Evolutionary conservation across 2,329 filamentous ascomycete species (phyloP), one percentile per base, ranked within the genome.

Genomic region (Aspergillus tanneri): DNA sequence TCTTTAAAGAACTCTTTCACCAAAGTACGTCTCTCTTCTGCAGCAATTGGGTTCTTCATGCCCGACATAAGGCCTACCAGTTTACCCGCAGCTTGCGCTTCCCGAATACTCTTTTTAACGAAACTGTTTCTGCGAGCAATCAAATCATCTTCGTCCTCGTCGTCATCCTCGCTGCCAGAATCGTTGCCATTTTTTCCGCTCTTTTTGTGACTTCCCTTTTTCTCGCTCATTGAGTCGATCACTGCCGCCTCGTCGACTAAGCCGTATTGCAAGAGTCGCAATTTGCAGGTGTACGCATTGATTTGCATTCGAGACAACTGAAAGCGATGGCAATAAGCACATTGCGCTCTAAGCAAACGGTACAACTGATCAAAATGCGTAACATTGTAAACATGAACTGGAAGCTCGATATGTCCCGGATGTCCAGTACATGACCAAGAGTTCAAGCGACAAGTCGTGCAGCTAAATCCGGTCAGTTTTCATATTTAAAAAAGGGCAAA

Each of bases 331-430:
- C 95, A 99, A 74, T 96, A 96, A 50, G 86, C 81, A 68, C 93
- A 99, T 70, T 92, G 87, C 45, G 89, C 87, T 59, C 90, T 85
- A 16, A 99, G 79, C 37, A 99, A 77, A 36, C 88, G 86, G 55
- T 95, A 82, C 43, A 91, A 81, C 68, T 96, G 91, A 66, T 96
- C 91, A 77, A 99, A 87, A 65, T 96, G 97, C 2, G 90, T 87
- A n/a, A 92, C 89, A 70, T 99, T 92, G 68, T 97, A 99, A 43
- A 96, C 88, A 38, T 88, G 89, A 10, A 91, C 86, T 11, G 93
- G 91, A 10, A 99, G 84, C 61, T 96, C 90, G 68, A 99, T 95
- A 66, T 99, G 93, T 44, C 93, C 95, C 50, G 87, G 82, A 74
- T 99, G 95, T 48, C 95, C 95, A 5, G 92, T 90, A 68, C 95